Evolutionary conservation across 2,329 filamentous ascomycete species (phyloP).

Genomic region (Gaeumannomyces sp.): DNA sequence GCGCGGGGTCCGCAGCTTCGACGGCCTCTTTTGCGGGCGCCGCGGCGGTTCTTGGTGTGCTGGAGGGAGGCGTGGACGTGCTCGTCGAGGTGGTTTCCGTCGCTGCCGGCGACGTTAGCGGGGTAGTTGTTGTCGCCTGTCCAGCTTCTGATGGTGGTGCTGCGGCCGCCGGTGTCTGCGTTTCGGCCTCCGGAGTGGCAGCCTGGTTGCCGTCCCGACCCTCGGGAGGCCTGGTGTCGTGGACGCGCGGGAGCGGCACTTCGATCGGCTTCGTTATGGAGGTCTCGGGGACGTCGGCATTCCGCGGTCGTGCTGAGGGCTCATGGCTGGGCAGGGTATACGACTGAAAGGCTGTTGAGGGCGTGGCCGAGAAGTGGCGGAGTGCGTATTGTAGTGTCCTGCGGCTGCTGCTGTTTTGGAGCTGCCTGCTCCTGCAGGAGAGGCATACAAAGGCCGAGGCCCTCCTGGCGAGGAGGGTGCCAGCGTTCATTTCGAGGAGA

Average conservation of each 20-base stretch:
- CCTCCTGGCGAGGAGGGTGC: constrained; percentile 28
- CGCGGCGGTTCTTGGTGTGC: constrained; percentile 20
- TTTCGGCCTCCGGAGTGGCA: constrained; percentile 54
- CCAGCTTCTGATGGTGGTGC: not conserved
- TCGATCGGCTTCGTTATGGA: constrained; percentile 31
- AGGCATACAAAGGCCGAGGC: constrained; percentile 31
- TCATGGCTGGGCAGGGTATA: constrained; percentile 38
- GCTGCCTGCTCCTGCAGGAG: constrained; percentile 28
- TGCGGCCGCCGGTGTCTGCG: constrained; percentile 45
- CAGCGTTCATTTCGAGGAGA: constrained; percentile 33
- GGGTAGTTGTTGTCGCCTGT: not conserved
- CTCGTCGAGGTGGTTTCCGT: constrained; percentile 8
- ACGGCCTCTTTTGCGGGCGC: constrained; percentile 47
- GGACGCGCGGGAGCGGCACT: constrained; percentile 38
- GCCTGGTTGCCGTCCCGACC: constrained; percentile 26
- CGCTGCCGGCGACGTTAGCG: not conserved
- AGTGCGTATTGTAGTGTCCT: not conserved
- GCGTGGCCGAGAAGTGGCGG: constrained; percentile 36
- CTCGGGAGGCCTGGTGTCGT: constrained; percentile 44
- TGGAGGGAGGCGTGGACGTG: constrained; percentile 25
- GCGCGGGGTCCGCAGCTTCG: constrained; percentile 63
- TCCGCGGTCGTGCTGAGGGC: constrained; percentile 33
- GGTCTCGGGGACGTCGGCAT: constrained; percentile 38
- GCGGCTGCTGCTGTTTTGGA: constrained; percentile 1
- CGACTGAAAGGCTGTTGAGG: constrained; percentile 38